Evolutionary conservation across 306 rosid genomes (phyloP).

Genomic region (Trifolium subterraneum): DNA sequence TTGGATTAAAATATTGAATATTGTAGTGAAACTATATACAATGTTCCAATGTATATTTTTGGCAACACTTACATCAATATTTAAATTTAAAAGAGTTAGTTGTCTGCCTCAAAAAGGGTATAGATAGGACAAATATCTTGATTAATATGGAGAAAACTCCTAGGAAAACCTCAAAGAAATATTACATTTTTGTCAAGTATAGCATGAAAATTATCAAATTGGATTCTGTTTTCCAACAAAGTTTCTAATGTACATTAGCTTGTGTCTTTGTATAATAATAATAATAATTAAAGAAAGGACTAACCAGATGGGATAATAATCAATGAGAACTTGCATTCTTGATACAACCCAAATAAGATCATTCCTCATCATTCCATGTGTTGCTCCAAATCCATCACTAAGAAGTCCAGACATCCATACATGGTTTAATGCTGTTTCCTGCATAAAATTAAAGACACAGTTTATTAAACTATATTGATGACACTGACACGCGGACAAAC

Average conservation of each 20-base stretch:
- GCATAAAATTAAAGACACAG: neutral
- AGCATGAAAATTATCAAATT: slow-evolving; percentile 6
- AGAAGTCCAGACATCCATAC: slow-evolving; percentile 97
- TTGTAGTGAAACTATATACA: slow-evolving; percentile 32
- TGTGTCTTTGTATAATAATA: slow-evolving; percentile 3
- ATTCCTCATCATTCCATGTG: slow-evolving; percentile 86
- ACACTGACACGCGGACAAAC: too few species aligned
- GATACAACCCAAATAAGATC: slow-evolving; percentile 96
- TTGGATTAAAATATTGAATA: slow-evolving; percentile 16
- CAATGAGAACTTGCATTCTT: slow-evolving; percentile 85
- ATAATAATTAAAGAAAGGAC: slow-evolving; percentile 23
- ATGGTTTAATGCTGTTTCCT: slow-evolving; percentile 94
- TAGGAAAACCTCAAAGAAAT: slow-evolving; percentile 36
- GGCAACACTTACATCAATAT: neutral
- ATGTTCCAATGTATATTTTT: slow-evolving; percentile 14
- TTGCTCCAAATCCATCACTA: slow-evolving; percentile 94
- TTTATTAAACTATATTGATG: neutral
- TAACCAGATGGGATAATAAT: slow-evolving; percentile 87
- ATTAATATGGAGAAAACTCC: slow-evolving; percentile 35
- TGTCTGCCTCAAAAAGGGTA: slow-evolving; percentile 22
- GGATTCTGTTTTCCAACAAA: slow-evolving; percentile 31
- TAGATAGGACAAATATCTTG: slow-evolving; percentile 26
- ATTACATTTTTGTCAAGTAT: slow-evolving; percentile 32
- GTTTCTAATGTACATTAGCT: slow-evolving; percentile 1
- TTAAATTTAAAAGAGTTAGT: slow-evolving; percentile 16